Conservation (phyloP, 768 basidiomycete species). For the Lentinula sp. region DNA sequence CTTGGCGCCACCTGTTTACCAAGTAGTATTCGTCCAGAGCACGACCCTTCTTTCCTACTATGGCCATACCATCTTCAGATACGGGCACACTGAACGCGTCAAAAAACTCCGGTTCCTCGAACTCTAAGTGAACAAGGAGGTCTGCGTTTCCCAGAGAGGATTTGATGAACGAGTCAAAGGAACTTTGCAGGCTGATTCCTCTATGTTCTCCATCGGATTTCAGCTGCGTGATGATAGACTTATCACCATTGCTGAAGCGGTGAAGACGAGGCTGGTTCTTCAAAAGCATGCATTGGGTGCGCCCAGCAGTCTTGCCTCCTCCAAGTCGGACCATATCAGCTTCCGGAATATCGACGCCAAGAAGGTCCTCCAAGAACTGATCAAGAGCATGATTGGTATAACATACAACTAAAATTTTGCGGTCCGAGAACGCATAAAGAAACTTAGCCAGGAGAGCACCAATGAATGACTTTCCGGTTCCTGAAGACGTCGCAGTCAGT, state of each 20-base stretch:
- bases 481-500: constrained; percentile 22
- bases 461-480: constrained; percentile 72
- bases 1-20: constrained; percentile 39
- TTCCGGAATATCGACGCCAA: constrained; percentile 50
- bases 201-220: neutral
- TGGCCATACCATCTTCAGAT: constrained; percentile 36
- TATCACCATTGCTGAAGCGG: constrained; percentile 16
- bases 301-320: constrained; percentile 40
- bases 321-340: constrained; percentile 49
- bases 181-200: neutral
- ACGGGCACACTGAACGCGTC: constrained; percentile 39
- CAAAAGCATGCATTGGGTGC: constrained; percentile 40
- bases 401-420: constrained; percentile 61
- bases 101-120: constrained; percentile 38
- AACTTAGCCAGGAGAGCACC: constrained; percentile 61
- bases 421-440: constrained; percentile 38
- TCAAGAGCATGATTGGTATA: constrained; percentile 75
- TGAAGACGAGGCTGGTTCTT: constrained; percentile 25
- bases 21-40: constrained; percentile 33
- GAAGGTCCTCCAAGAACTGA: constrained; percentile 58
- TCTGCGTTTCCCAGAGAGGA: constrained; percentile 16
- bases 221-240: neutral
- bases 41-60: constrained; percentile 33
- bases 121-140: constrained; percentile 44
- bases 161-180: neutral